Evolutionary conservation across 306 rosid genomes (phyloP).

Genomic region (Gleditsia sinensis): DNA sequence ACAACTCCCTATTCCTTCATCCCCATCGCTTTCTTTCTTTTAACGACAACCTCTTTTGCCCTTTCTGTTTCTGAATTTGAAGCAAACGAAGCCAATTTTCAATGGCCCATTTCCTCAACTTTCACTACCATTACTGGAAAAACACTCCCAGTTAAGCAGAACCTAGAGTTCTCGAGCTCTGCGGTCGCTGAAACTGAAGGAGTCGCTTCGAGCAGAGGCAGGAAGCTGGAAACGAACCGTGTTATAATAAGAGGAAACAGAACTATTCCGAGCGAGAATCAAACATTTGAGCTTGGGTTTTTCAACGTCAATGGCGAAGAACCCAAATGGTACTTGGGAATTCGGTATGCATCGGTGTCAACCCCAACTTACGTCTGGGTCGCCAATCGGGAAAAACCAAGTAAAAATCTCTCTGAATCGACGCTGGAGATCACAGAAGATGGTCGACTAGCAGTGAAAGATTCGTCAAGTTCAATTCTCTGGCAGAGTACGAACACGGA

Average conservation of each 20-base stretch:
- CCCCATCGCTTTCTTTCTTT: conserved; percentile 16
- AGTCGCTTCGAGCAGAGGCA: background rate
- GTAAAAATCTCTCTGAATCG: conserved; percentile 21
- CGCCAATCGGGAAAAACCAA: conserved; percentile 62
- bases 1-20: background rate
- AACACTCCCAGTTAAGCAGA: background rate
- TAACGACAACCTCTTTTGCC: background rate
- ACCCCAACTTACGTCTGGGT: conserved; percentile 61
- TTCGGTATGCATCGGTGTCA: conserved; percentile 54
- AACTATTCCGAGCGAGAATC: conserved; percentile 49
- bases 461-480: conserved; percentile 35
- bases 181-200: background rate
- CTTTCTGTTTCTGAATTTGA: background rate
- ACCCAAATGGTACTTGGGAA: conserved; percentile 48
- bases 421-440: conserved; percentile 41
- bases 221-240: background rate
- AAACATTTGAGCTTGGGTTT: conserved; percentile 62
- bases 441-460: conserved; percentile 54
- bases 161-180: background rate
- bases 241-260: conserved; percentile 40
- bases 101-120: background rate
- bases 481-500: conserved; percentile 50
- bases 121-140: background rate
- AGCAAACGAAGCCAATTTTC: background rate
- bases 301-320: conserved; percentile 37